Evolutionary conservation across 2,329 filamentous ascomycete genomes (phyloP).

Genomic region (Helotiales sp.): DNA sequence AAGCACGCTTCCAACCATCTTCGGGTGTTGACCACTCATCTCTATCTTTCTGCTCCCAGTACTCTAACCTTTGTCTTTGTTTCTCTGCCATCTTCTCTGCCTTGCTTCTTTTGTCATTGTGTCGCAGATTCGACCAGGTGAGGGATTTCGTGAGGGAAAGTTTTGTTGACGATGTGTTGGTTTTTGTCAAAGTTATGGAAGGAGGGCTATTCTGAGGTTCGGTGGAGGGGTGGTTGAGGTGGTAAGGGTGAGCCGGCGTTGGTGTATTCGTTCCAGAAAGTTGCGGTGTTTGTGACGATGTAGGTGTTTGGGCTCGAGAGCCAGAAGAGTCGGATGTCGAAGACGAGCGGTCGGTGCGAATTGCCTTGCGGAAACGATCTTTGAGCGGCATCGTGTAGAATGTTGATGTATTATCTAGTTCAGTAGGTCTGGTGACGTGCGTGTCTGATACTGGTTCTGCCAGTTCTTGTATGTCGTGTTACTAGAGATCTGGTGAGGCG

Average conservation of each 20-base stretch:
- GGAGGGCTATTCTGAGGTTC: neutral
- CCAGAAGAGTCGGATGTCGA: neutral
- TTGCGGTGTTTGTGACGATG: neutral
- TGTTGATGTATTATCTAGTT: neutral
- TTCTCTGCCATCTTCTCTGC: constrained; percentile 4
- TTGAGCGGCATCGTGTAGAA: constrained; percentile 17
- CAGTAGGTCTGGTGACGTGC: too few species aligned
- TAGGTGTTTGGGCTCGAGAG: neutral
- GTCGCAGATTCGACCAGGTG: constrained; percentile 8
- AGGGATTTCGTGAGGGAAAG: constrained; percentile 13
- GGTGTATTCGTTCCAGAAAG: neutral
- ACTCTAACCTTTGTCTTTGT: constrained; percentile 9
- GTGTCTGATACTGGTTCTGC: too few species aligned
- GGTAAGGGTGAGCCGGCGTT: neutral
- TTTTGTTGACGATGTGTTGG: neutral
- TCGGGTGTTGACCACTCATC: constrained; percentile 20
- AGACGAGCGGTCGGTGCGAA: constrained; percentile 3
- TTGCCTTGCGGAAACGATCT: constrained; percentile 19
- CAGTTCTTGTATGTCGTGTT: neutral
- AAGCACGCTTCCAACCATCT: neutral
- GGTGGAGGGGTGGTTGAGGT: constrained; percentile 4
- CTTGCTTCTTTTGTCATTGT: neutral
- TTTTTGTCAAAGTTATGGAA: constrained; percentile 8
- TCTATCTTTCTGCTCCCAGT: constrained; percentile 23
- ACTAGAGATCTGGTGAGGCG: neutral